Evolutionary conservation across 1,284 basidiomycete species (phyloP).

Genomic region (Pholiota adiposa): DNA sequence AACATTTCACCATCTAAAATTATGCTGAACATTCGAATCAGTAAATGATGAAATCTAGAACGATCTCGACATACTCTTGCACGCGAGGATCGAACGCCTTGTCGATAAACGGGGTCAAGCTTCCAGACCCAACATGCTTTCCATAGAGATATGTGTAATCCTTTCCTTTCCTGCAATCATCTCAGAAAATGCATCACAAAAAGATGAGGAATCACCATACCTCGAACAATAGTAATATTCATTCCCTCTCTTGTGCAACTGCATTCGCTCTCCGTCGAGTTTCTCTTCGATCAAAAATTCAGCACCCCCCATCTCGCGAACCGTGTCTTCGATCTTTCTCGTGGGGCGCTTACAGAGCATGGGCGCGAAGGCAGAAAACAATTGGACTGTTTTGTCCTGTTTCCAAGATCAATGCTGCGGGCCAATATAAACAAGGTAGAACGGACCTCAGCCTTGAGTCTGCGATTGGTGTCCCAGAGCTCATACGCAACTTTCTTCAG

Average conservation of each 20-base stretch:
- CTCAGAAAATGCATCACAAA: slow-evolving; percentile 2
- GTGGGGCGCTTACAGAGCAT: slow-evolving; percentile 92
- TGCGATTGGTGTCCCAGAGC: slow-evolving; percentile 65
- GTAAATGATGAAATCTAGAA: slow-evolving; percentile 1
- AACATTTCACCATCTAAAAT: slow-evolving; percentile 97
- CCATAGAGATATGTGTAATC: slow-evolving; percentile 95
- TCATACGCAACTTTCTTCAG: slow-evolving; percentile 90
- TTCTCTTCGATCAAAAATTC: slow-evolving; percentile 94
- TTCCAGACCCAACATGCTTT: slow-evolving; percentile 76
- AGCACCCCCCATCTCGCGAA: slow-evolving; percentile 78
- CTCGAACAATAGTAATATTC: slow-evolving; percentile 92
- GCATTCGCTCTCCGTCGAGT: slow-evolving; percentile 93
- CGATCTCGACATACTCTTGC: slow-evolving; percentile 65
- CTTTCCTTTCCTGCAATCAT: slow-evolving; percentile 79
- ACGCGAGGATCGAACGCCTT: slow-evolving; percentile 75
- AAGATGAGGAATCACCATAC: slow-evolving; percentile 39
- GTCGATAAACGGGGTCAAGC: slow-evolving; percentile 85
- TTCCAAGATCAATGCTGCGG: background rate
- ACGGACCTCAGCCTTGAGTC: slow-evolving; percentile 66
- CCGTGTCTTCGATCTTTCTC: slow-evolving; percentile 77
- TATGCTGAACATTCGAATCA: slow-evolving; percentile 54
- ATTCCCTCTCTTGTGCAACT: slow-evolving; percentile 87
- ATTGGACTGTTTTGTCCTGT: slow-evolving; percentile 80
- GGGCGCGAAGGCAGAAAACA: slow-evolving; percentile 86
- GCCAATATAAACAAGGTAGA: background rate